These are phyloP conservation scores for Myochromella boudieri DNA, from an alignment of 768 basidiomycete species.

Conservation along the genomic window DNA sequence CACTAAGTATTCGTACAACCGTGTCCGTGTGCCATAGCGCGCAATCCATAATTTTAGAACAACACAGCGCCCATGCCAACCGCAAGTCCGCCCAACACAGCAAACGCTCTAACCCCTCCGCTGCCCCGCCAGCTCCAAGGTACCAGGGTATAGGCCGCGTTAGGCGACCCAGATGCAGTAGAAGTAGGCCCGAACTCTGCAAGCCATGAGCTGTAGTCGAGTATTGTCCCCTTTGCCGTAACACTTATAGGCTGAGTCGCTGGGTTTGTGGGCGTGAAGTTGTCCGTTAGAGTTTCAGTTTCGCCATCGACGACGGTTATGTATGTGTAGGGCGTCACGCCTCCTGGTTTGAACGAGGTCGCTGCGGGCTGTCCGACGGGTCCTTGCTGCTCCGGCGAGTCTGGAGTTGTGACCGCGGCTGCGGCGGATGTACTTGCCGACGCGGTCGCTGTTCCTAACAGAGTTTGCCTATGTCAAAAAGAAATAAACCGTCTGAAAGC, in stretches of 20 bases:
- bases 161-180: neutral
- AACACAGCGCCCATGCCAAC: no score
- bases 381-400: slow-evolving; percentile 35
- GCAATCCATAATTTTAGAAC: no score
- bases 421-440: slow-evolving; percentile 19
- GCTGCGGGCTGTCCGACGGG: slow-evolving; percentile 58
- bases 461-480: slow-evolving; percentile 21
- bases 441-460: slow-evolving; percentile 21
- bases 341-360: slow-evolving; percentile 37
- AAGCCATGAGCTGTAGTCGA: slow-evolving; percentile 32
- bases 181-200: slow-evolving; percentile 26
- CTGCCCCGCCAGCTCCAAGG: neutral
- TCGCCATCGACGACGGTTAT: slow-evolving; percentile 45
- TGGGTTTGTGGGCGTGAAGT: slow-evolving; percentile 41
- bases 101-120: no score
- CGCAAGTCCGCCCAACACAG: no score
- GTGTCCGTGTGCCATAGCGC: no score
- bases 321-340: slow-evolving; percentile 49
- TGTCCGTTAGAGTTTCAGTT: slow-evolving; percentile 30
- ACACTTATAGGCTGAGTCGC: slow-evolving; percentile 24
- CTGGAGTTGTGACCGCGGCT: neutral
- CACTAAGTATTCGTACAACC: no score
- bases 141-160: neutral
- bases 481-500: neutral
- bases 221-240: slow-evolving; percentile 31